phyloP scores from a whole-genome alignment of 2,329 filamentous ascomycete species.

The Truncatella angustata region DNA sequence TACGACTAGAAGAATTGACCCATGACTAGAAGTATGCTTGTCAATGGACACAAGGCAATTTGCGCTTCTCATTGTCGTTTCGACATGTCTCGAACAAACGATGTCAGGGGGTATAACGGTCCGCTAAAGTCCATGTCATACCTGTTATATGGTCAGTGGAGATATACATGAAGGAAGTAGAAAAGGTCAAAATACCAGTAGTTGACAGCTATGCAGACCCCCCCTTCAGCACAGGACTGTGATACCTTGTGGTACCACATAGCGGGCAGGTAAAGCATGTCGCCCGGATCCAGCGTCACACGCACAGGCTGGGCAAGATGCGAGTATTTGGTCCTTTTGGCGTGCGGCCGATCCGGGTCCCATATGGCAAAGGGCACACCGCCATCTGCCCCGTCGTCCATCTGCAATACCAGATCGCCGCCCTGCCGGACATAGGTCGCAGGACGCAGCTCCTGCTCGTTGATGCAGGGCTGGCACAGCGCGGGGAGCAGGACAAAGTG shows the following conservation, averaged over 20 bases:
- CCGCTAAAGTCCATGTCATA: conserved; percentile 79
- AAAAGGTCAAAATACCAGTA: conserved; percentile 61
- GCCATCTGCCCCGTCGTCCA: conserved; percentile 32
- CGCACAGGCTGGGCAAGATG: conserved; percentile 56
- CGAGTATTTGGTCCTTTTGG: conserved; percentile 57
- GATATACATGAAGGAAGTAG: not conserved
- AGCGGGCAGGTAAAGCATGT: conserved; percentile 79
- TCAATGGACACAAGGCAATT: not conserved
- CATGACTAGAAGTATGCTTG: not conserved
- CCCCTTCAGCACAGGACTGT: conserved; percentile 66
- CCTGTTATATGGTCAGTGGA: conserved; percentile 38
- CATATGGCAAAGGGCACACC: conserved; percentile 68
- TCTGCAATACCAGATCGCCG: conserved; percentile 25
- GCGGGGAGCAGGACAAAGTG: conserved; percentile 76
- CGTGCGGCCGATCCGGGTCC: conserved; percentile 64
- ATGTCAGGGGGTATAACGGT: conserved; percentile 60
- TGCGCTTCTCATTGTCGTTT: not conserved
- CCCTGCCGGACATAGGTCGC: conserved; percentile 55
- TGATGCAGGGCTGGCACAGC: conserved; percentile 65
- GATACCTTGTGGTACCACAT: conserved; percentile 86
- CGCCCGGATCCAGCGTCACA: conserved; percentile 69
- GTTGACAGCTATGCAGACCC: conserved; percentile 75
- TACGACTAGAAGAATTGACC: not conserved
- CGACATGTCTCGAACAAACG: conserved; percentile 48
- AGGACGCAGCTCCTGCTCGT: conserved; percentile 56